Evolutionary conservation across 176 grass and related monocot genomes (phyloP).

Genomic region (Avena insularis): DNA sequence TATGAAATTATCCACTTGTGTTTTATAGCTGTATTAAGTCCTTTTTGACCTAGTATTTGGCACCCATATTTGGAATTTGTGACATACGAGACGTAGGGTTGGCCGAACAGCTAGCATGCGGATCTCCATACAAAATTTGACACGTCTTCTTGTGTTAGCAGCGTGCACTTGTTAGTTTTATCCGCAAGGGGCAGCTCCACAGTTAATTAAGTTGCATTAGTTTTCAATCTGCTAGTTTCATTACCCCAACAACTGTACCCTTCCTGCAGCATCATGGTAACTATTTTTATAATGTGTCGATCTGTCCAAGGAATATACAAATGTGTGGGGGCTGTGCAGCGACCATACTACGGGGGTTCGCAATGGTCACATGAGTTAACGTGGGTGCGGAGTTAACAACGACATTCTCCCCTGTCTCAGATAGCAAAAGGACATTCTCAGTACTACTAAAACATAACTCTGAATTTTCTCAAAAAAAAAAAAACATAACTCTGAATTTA

Average conservation of each 20-base stretch:
- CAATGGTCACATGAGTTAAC: slow-evolving; percentile 30
- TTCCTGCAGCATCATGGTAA: neutral
- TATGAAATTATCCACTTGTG: too few species aligned
- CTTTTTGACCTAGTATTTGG: neutral
- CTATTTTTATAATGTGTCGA: slow-evolving; percentile 9
- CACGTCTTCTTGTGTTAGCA: too few species aligned
- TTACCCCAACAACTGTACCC: slow-evolving; percentile 15
- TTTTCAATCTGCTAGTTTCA: slow-evolving; percentile 33
- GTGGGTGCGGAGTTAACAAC: neutral
- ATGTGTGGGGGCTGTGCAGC: slow-evolving; percentile 7
- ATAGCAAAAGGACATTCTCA: neutral
- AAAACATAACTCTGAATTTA: neutral
- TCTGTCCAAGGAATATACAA: neutral
- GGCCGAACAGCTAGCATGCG: neutral
- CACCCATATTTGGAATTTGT: neutral
- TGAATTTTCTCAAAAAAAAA: too few species aligned
- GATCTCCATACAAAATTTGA: too few species aligned
- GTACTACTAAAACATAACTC: neutral
- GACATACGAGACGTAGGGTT: neutral
- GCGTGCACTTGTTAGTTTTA: neutral
- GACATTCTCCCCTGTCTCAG: slow-evolving; percentile 30
- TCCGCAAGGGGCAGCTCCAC: slow-evolving; percentile 16
- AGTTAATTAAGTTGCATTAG: neutral
- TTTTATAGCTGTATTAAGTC: too few species aligned
- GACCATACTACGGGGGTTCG: slow-evolving; percentile 20